Percentiles rank a stretch among this genome's conserved stretches.
phyloP scores from a whole-genome alignment of 345 rosid species.

The Rhodamnia argentea region DNA sequence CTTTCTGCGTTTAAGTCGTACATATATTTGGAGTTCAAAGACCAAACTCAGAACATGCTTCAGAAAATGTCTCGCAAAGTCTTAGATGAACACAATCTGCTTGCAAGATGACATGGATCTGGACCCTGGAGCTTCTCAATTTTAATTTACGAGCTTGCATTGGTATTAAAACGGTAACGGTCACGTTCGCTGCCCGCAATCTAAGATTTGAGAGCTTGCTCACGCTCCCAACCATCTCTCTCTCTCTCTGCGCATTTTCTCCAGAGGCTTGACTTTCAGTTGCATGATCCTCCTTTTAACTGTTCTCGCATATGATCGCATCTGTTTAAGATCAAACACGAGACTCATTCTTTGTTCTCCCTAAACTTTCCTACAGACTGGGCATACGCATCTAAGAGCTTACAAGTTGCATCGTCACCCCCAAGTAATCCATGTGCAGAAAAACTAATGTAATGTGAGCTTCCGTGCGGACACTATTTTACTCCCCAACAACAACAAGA shows the following conservation, averaged over 20 bases:
- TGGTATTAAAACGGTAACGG: background rate
- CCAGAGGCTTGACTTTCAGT: background rate
- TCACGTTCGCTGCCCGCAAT: background rate
- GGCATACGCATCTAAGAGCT: background rate
- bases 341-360: background rate
- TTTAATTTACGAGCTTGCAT: background rate
- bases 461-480: background rate
- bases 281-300: background rate
- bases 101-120: background rate
- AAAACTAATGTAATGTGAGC: background rate
- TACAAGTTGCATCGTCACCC: background rate
- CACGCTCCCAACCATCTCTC: background rate
- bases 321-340: background rate
- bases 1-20: background rate
- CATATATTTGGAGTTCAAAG: background rate
- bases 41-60: background rate
- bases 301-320: background rate
- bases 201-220: background rate
- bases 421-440: background rate
- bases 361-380: background rate
- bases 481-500: slow-evolving; percentile 41
- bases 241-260: background rate
- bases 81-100: background rate
- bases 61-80: background rate
- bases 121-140: background rate